Conservation (phyloP, 305 asterid species). For the Fraxinus ornus region DNA sequence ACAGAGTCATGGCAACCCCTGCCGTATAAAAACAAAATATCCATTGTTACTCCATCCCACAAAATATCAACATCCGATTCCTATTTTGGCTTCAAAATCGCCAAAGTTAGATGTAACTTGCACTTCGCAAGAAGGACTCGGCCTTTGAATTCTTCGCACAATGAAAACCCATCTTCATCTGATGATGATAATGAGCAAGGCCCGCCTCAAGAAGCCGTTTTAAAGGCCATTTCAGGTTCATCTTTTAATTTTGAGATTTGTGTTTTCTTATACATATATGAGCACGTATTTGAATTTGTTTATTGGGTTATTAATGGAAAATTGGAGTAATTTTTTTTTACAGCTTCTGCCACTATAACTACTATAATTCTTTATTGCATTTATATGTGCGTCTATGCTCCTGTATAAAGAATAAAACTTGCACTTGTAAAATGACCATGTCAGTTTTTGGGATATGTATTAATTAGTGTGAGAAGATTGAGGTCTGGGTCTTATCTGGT, state of each 20-base stretch:
- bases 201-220: constrained; percentile 94
- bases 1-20: constrained; percentile 56
- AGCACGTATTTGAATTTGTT: background rate
- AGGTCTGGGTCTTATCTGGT: background rate
- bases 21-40: constrained; percentile 28
- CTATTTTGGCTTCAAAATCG: constrained; percentile 43
- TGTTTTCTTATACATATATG: background rate
- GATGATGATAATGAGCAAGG: constrained; percentile 55
- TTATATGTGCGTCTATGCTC: background rate
- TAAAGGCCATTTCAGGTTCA: constrained; percentile 89
- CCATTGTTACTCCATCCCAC: constrained; percentile 31
- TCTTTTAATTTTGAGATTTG: background rate
- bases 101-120: constrained; percentile 29
- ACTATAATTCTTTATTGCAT: background rate
- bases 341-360: background rate
- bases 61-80: constrained; percentile 23
- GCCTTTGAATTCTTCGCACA: constrained; percentile 41
- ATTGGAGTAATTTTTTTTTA: background rate
- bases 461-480: background rate
- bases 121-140: constrained; percentile 29
- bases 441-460: background rate
- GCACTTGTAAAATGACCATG: background rate
- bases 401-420: background rate
- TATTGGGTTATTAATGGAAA: background rate
- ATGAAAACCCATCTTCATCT: constrained; percentile 43